A percentile compares a stretch with the other conserved stretches of the same genome.
Evolutionary conservation across 352 stramenopile species (phyloP).

Genomic region (Thraustochytrium striatum): DNA sequence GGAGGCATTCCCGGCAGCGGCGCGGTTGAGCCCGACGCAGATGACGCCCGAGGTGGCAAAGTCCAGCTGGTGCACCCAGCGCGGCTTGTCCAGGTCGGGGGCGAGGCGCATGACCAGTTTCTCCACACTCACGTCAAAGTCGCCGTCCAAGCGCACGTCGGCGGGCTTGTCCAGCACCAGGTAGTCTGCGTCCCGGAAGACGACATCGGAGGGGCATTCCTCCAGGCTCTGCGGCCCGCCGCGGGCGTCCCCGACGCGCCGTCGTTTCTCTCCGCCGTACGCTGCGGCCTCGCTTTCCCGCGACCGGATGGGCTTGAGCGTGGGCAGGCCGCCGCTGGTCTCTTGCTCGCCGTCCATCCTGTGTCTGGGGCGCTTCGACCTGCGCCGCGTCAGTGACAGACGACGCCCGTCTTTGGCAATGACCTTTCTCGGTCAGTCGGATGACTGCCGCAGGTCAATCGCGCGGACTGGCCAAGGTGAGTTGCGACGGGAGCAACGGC

Average conservation of each 20-base stretch:
- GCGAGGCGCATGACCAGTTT: slow-evolving; percentile 72
- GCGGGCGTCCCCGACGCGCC: not conserved
- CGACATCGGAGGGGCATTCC: not conserved
- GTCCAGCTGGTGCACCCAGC: slow-evolving; percentile 81
- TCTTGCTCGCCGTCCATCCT: too few relatives aligned
- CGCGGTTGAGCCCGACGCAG: slow-evolving; percentile 67
- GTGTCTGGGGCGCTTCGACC: too few relatives aligned
- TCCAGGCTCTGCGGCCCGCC: slow-evolving; percentile 4
- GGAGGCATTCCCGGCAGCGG: slow-evolving; percentile 65
- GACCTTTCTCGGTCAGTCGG: too few relatives aligned
- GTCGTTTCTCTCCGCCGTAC: not conserved
- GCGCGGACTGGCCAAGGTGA: too few relatives aligned
- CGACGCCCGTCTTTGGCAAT: too few relatives aligned
- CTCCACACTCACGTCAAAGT: slow-evolving; percentile 78
- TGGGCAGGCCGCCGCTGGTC: too few relatives aligned
- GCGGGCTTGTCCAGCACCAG: slow-evolving; percentile 56
- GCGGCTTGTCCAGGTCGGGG: slow-evolving; percentile 70
- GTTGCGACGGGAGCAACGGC: too few relatives aligned
- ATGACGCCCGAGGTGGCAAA: slow-evolving; percentile 80
- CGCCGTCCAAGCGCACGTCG: slow-evolving; percentile 74
- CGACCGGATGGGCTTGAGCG: not conserved
- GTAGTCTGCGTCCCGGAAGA: not conserved
- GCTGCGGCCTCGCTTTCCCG: not conserved
- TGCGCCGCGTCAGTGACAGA: too few relatives aligned
- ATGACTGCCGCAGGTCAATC: too few relatives aligned